Base-by-base conservation (phyloP, 495 filamentous ascomycete species). In the Pyrenula aspistea region DNA sequence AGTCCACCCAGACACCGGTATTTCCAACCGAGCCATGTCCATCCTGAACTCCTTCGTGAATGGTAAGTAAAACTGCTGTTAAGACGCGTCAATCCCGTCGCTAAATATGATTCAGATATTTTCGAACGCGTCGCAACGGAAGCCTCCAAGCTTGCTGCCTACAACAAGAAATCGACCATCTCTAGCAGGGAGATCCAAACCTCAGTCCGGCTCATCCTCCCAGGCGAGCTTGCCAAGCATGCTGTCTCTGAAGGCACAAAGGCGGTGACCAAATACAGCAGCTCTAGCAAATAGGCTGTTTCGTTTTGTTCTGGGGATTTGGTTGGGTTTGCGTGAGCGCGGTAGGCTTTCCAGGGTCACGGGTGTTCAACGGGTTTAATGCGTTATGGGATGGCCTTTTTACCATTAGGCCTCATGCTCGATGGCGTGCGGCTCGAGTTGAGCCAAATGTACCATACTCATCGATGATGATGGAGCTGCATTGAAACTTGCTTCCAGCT, bases 141-240 rank as follows among this genome's bases (percentile, higher is more conserved):
- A 75, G 93, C 93, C 49, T 96, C 90, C 70, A 98, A 98, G 85
- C 84, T 98, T 52, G 93, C 93, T 63, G 94, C 93, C 55, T 98
- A 98, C 82, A 98, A 98, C 86, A 98, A 98, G 88, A 98, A 98
- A 82, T 96, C 92, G 51, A 98, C 93, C 75, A 98, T 98, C 79
- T 97, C 93, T 22, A 96, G 92, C 60, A 86, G 93, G 70, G 93
- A 98, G 78, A 98, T 98, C 70, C 93, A 98, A 83, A 98, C 93
- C 63, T 98, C 93, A 60, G 93, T 98, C 62, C 86, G 93, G 58
- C 84, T 98, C 49, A 98, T 98, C 73, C 88, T 98, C 20, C 93
- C 93, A 48, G 93, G 93, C 73, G 93, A 98, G 80, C 82, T 98
- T 57, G 93, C 93, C 70, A 98, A 98, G 86, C 93, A 98, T 75